phyloP scores from a whole-genome alignment of 106 monocot genomes.

The Amphibolis antarctica region DNA sequence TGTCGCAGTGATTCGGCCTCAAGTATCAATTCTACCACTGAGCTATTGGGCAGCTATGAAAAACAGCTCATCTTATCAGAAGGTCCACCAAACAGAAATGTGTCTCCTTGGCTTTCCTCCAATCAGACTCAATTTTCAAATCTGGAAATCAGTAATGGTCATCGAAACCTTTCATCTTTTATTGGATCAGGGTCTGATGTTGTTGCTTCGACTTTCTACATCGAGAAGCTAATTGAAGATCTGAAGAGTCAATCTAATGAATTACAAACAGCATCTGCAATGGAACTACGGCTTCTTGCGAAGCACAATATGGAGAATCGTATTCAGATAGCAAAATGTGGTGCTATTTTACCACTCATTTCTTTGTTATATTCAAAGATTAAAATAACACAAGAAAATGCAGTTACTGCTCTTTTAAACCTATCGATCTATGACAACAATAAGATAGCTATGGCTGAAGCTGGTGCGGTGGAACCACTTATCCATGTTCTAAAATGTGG shows the following conservation, averaged over 20 bases:
- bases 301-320: slow-evolving; percentile 68
- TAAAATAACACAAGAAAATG: slow-evolving; percentile 58
- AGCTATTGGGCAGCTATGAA: slow-evolving; percentile 38
- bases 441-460: slow-evolving; percentile 51
- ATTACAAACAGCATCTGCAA: slow-evolving; percentile 37
- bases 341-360: slow-evolving; percentile 49
- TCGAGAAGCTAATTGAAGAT: slow-evolving; percentile 43
- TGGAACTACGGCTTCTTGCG: slow-evolving; percentile 46
- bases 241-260: slow-evolving; percentile 30
- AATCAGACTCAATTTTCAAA: slow-evolving; percentile 6
- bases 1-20: slow-evolving; percentile 46
- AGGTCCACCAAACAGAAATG: slow-evolving; percentile 20
- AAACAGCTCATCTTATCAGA: slow-evolving; percentile 12
- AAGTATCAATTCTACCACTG: slow-evolving; percentile 55
- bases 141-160: neutral
- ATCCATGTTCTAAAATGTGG: slow-evolving; percentile 57
- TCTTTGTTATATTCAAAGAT: slow-evolving; percentile 41
- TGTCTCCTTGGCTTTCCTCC: slow-evolving; percentile 20
- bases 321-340: slow-evolving; percentile 50
- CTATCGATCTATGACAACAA: slow-evolving; percentile 56
- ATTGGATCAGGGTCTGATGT: slow-evolving; percentile 21
- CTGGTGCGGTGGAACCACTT: slow-evolving; percentile 62
- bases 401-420: slow-evolving; percentile 77
- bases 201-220: slow-evolving; percentile 17
- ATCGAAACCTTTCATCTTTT: slow-evolving; percentile 5